Base-by-base conservation (phyloP, 2,329 filamentous ascomycete species). In the Penicillium frequentans region DNA sequence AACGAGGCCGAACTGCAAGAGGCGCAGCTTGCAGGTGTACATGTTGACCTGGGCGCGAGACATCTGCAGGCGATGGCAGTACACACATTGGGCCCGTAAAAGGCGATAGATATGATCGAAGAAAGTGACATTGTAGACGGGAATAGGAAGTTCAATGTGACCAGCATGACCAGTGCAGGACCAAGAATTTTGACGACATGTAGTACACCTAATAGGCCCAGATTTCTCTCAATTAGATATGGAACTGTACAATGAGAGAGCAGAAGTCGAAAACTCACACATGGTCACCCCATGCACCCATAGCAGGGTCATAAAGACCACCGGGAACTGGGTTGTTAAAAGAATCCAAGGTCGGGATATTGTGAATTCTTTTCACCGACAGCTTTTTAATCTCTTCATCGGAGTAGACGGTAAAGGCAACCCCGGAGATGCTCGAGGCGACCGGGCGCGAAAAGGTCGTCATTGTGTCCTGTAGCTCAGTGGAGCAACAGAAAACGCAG, bases 81-180 rank as follows among this genome's bases (percentile, higher is more conserved):
- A 97, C 58, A 89, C 84, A 73, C 95, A 99, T 75, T 93, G 90
- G 53, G 91, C 89, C 66, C 92, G 87, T 21, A 99, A 82, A 46
- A 99, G 81, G 45, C 90, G 88, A 62, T 96, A 85, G 52, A 93
- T 84, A 73, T 97, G 93, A 71, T 97, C 93, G 81, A 99, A 89
- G 70, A 97, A 98, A 2, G 92, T 90, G n/a, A 93, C 91, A 75
- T 99, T 93, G 73, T 98, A 99, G 52, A 97, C 90, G 47, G 90
- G 91, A 13, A 93, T 89, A 14, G 95, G 93, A 13, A 99, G 86
- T 68, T 97, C 91, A 73, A 99, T 96, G 72, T 99, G 95, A 52
- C 95, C 96, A 58, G 90, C 85, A 79, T 99, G 96, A 56, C 96
- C 96, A 7, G 93, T 91, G 73, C 96, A 99, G 67, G 85, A 85